A percentile compares a stretch with the other conserved stretches of the same genome.
These are phyloP conservation scores for Mimosa bimucronata DNA, from an alignment of 306 rosid genomes.

Conservation along the genomic window DNA sequence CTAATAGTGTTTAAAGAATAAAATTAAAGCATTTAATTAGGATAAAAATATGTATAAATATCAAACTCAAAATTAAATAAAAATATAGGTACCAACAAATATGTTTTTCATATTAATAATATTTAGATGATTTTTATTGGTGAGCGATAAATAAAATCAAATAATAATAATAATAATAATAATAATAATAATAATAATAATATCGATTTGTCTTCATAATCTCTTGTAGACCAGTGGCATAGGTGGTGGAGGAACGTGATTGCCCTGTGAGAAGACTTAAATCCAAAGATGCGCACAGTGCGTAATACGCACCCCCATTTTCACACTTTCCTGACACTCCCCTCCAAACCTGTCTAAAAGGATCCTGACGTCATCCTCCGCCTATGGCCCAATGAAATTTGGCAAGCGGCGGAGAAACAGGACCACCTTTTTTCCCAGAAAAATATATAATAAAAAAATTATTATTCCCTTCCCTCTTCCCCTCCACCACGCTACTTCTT, in stretches of 20 bases:
- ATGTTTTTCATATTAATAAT: no score
- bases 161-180: neutral
- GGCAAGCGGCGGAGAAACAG: constrained; percentile 67
- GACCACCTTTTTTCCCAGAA: constrained; percentile 47
- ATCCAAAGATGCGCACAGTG: constrained; percentile 28
- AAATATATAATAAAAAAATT: neutral
- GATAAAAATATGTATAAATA: no score
- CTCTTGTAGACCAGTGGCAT: neutral
- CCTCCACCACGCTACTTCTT: neutral
- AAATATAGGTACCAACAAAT: no score
- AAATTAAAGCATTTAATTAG: no score
- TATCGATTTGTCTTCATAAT: neutral
- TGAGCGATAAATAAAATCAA: neutral
- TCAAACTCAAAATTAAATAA: no score
- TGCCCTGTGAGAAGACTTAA: neutral
- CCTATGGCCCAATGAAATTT: constrained; percentile 27
- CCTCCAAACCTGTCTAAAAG: constrained; percentile 21
- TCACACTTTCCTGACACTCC: neutral
- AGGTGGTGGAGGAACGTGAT: neutral
- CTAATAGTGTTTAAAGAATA: no score
- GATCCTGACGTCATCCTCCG: constrained; percentile 36
- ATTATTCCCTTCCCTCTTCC: neutral
- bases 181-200: neutral
- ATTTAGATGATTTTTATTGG: neutral
- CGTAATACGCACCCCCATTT: neutral